Conservation (phyloP, 1,139 yeast genomes). For the Lizanozyma gosingica region DNA sequence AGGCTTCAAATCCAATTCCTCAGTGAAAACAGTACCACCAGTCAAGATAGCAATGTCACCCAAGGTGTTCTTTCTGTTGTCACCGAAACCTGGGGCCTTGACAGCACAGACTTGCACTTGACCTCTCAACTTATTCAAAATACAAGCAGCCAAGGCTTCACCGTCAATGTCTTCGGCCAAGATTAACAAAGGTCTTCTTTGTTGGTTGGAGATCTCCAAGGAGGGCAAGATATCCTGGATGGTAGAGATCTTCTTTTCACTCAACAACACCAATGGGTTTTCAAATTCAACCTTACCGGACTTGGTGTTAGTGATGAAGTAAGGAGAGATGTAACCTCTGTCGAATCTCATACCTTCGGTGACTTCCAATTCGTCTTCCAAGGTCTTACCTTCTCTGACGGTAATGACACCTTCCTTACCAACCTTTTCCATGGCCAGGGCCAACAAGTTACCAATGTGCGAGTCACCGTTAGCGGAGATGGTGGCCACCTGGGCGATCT, state of each 20-base stretch:
- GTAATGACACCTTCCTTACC: conserved; percentile 99
- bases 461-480: conserved; percentile 96
- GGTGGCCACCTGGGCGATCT: conserved; percentile 98
- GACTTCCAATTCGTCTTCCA: conserved; percentile 94
- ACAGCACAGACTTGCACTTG: conserved; percentile 98
- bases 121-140: conserved; percentile 95
- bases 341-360: conserved; percentile 99
- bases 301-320: conserved; percentile 94
- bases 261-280: conserved; percentile 80
- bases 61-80: conserved; percentile 94
- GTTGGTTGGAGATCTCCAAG: conserved; percentile 87
- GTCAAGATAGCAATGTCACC: conserved; percentile 97
- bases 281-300: conserved; percentile 96
- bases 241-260: conserved; percentile 92
- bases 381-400: conserved; percentile 92
- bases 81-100: conserved; percentile 99
- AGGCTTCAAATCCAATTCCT: conserved; percentile 95
- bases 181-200: conserved; percentile 90
- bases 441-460: conserved; percentile 89
- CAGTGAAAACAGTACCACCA: conserved; percentile 98
- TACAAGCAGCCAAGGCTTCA: conserved; percentile 98
- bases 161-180: conserved; percentile 98
- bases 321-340: conserved; percentile 97
- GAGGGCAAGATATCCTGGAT: conserved; percentile 93
- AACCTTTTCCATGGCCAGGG: conserved; percentile 98